phyloP scores from a whole-genome alignment of 2,329 filamentous ascomycete species.

The Fusarium caatingaense region DNA sequence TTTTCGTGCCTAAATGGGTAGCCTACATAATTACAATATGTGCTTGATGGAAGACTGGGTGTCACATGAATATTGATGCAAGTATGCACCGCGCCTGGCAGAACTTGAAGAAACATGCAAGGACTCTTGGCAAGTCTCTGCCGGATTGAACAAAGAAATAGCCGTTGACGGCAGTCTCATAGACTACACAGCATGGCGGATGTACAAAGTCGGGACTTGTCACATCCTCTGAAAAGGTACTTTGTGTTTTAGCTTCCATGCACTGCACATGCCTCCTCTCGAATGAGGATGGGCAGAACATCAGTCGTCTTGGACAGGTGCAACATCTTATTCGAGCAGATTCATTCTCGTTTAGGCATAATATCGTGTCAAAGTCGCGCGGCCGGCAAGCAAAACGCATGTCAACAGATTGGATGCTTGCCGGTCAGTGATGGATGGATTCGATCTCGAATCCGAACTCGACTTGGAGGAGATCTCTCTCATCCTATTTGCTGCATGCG shows the following conservation, averaged over 20 bases:
- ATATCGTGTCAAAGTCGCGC: slow-evolving; percentile 30
- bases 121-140: not conserved
- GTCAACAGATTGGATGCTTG: slow-evolving; percentile 16
- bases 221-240: not conserved
- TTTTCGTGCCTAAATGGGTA: not conserved
- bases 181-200: slow-evolving; percentile 27
- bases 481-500: not conserved
- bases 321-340: slow-evolving; percentile 37
- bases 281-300: slow-evolving; percentile 1
- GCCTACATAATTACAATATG: not conserved
- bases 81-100: not conserved
- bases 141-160: slow-evolving; percentile 11
- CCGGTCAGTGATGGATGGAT: slow-evolving; percentile 8
- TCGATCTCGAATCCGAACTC: slow-evolving; percentile 7
- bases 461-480: slow-evolving; percentile 1
- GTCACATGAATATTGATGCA: slow-evolving; percentile 1
- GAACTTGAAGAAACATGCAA: not conserved
- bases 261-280: not conserved
- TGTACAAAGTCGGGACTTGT: slow-evolving; percentile 12
- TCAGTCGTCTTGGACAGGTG: slow-evolving; percentile 28
- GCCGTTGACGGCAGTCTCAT: slow-evolving; percentile 34
- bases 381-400: slow-evolving; percentile 20
- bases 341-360: slow-evolving; percentile 43
- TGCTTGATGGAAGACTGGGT: not conserved
- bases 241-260: not conserved